Evolutionary conservation across 1,284 basidiomycete genomes (phyloP), one percentile per base, ranked within the genome.

Genomic region (Sporisorium scitamineum): DNA sequence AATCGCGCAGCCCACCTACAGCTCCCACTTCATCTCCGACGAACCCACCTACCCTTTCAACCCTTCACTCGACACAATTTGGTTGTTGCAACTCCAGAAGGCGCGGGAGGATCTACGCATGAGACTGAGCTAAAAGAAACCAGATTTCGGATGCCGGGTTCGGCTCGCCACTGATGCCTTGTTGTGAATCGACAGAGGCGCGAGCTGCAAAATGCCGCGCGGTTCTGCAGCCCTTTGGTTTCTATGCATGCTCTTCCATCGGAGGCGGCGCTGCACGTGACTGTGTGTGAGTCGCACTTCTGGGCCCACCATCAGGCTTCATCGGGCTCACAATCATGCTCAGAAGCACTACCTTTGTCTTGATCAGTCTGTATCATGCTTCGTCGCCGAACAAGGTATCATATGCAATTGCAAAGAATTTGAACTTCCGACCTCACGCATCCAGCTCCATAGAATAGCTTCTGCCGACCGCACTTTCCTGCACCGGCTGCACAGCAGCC

Each of bases 381-480:
- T 48, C 27, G 16, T 29, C n/a, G 47, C 27, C n/a, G 16, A n/a
- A 29, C 47, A 18, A 29, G 24, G 54, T 54, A 27, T 44, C 42
- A n/a, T 48, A 29, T 48, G 29, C 29, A 34, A 34, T 51, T 20
- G n/a, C 29, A 20, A 34, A 20, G 5, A 20, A 29, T n/a, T 26
- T 13, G 48, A 51, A 22, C n/a, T 9, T 3, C 11, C 9, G 8
- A 16, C 24, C 32, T 48, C 22, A 60, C 13, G 31, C 63, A 53
- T 71, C 69, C 11, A 72, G 51, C 47, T 70, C 61, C 67, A 70
- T 70, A 39, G 54, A 56, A 26, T 56, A 54, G 11, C 29, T 26
- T 18, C 45, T 13, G 45, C 58, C 37, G 7, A 32, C 29, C 27
- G 47, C 22, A 11, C 56, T 41, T 27, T 59, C 50, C n/a, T 55